phyloP scores from a whole-genome alignment of 2,329 filamentous ascomycete species.

The Trichoderma pleuroti region DNA sequence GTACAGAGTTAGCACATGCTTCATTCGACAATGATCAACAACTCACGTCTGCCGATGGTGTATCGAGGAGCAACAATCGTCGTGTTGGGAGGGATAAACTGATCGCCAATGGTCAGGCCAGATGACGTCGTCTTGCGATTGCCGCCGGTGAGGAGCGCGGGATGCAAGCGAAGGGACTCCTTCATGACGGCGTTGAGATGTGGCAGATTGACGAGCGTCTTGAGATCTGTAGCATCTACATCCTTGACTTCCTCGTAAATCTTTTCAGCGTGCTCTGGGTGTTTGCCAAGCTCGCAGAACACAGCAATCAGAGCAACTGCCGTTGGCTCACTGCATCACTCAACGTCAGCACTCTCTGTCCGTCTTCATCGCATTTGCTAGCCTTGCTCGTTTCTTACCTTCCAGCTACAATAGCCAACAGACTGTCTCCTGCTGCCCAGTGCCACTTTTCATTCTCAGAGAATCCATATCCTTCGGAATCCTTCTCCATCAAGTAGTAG shows the following conservation, averaged over 20 bases:
- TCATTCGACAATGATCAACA: background rate
- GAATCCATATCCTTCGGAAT: background rate
- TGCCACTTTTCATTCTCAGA: background rate
- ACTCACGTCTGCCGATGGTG: background rate
- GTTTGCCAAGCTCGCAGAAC: background rate
- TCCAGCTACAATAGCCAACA: background rate
- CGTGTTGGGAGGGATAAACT: conserved; percentile 22
- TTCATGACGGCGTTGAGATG: conserved; percentile 20
- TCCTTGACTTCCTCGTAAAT: background rate
- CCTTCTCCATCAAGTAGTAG: conserved; percentile 18
- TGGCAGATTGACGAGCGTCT: background rate
- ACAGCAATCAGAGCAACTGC: background rate
- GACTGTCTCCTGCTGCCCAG: background rate
- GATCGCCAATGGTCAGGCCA: conserved; percentile 22
- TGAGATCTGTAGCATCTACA: background rate
- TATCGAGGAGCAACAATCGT: conserved; percentile 11
- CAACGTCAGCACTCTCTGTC: background rate
- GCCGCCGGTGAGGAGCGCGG: conserved; percentile 23
- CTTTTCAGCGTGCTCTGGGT: background rate
- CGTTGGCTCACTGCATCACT: background rate
- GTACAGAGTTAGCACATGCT: background rate
- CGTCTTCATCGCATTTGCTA: background rate
- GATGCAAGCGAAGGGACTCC: conserved; percentile 27
- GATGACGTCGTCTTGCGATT: conserved; percentile 22
- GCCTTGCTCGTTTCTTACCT: background rate